phyloP scores from a whole-genome alignment of 306 rosid genomes.

The Alnus rubra region DNA sequence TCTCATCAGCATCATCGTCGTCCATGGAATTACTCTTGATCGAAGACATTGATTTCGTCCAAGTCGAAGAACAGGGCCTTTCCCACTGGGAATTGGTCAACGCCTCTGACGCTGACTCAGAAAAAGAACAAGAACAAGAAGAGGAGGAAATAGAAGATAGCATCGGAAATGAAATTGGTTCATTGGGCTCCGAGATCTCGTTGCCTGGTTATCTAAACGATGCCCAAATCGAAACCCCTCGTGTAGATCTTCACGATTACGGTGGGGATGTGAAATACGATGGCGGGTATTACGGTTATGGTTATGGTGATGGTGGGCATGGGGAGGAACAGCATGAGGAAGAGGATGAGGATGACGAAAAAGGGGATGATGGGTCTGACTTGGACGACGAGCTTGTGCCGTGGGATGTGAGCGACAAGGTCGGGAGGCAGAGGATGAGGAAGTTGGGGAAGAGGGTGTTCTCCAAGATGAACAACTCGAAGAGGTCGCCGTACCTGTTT shows the following conservation, averaged over 20 bases:
- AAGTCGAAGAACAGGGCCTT: slow-evolving; percentile 28
- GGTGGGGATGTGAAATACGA: background rate
- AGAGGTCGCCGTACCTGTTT: slow-evolving; percentile 52
- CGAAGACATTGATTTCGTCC: slow-evolving; percentile 23
- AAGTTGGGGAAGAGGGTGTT: slow-evolving; percentile 82
- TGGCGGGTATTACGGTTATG: background rate
- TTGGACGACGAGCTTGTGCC: slow-evolving; percentile 91
- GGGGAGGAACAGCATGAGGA: background rate
- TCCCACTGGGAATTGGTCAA: slow-evolving; percentile 59
- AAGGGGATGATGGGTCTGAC: slow-evolving; percentile 37
- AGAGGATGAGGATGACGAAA: slow-evolving; percentile 14
- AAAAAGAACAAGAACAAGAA: background rate
- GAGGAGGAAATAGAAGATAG: background rate
- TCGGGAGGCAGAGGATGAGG: slow-evolving; percentile 86
- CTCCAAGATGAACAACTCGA: slow-evolving; percentile 64
- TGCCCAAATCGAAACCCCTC: slow-evolving; percentile 13
- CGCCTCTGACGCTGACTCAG: slow-evolving; percentile 34
- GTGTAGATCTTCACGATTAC: background rate
- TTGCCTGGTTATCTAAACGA: slow-evolving; percentile 16
- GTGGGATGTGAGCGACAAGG: slow-evolving; percentile 61
- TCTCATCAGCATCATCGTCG: slow-evolving; percentile 12
- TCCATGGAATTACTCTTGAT: slow-evolving; percentile 2
- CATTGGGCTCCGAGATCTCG: slow-evolving; percentile 27
- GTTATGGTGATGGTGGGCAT: background rate
- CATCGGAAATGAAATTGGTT: slow-evolving; percentile 5